phyloP scores from a whole-genome alignment of 2,329 filamentous ascomycete genomes.

The Penicillium glabrum region DNA sequence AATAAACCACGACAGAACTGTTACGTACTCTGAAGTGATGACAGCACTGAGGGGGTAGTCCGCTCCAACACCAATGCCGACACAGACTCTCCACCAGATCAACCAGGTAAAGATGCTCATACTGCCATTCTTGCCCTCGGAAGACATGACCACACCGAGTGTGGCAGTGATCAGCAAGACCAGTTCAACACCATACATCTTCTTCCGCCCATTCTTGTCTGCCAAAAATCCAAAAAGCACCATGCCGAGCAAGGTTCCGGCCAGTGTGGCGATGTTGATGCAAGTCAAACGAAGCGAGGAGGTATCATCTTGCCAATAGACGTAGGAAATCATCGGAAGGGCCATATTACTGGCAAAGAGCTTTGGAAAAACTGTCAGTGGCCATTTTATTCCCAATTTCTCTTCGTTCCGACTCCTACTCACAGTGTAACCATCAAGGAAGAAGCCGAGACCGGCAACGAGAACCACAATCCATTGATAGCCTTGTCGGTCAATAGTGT shows the following conservation, averaged over 20 bases:
- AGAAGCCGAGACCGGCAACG: conserved; percentile 52
- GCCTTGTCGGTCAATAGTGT: conserved; percentile 44
- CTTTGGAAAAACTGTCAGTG: conserved; percentile 15
- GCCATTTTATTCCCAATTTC: not conserved
- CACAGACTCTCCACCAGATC: conserved; percentile 49
- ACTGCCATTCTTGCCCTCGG: conserved; percentile 41
- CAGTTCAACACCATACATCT: conserved; percentile 53
- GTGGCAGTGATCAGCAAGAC: conserved; percentile 49
- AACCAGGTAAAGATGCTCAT: conserved; percentile 49
- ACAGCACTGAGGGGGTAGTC: conserved; percentile 68
- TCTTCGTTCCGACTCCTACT: conserved; percentile 1
- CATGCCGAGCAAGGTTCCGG: conserved; percentile 50
- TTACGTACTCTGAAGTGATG: conserved; percentile 64
- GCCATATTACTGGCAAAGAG: conserved; percentile 53
- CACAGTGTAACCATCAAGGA: conserved; percentile 49
- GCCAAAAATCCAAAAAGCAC: conserved; percentile 49
- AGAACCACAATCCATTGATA: conserved; percentile 47
- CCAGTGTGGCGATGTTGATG: conserved; percentile 49
- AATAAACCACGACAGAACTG: not conserved
- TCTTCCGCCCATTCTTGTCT: conserved; percentile 50
- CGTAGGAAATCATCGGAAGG: conserved; percentile 49
- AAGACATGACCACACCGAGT: conserved; percentile 48
- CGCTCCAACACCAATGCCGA: conserved; percentile 61
- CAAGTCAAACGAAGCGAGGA: conserved; percentile 36
- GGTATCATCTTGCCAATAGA: conserved; percentile 47